Conservation (phyloP, 108 stramenopile genomes). For the Hondaea fermentalgiana region DNA sequence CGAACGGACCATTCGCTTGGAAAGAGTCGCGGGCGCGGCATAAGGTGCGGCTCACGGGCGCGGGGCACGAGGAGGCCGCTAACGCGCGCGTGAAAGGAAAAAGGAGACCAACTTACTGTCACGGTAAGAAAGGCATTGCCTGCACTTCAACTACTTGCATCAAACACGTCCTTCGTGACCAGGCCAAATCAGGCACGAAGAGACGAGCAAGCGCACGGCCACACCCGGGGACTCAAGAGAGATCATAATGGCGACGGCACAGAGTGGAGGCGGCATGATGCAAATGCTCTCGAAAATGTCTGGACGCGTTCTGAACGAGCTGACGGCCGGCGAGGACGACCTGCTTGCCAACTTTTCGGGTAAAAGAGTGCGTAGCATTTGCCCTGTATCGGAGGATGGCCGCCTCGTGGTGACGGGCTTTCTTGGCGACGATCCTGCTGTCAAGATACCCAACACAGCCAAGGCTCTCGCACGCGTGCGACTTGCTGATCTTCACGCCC, state of each 20-base stretch:
- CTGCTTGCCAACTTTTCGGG: background rate
- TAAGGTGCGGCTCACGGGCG: too few relatives aligned
- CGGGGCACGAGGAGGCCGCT: too few relatives aligned
- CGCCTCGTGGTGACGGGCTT: background rate
- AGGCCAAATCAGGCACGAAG: background rate
- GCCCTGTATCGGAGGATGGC: background rate
- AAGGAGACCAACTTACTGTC: too few relatives aligned
- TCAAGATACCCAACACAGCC: background rate
- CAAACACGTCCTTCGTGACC: too few relatives aligned
- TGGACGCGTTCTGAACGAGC: too few relatives aligned
- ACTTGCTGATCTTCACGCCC: background rate
- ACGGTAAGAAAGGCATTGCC: too few relatives aligned
- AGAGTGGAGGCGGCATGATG: too few relatives aligned
- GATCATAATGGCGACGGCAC: background rate
- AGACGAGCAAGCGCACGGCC: background rate
- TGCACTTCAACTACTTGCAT: too few relatives aligned
- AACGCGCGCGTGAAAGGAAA: too few relatives aligned
- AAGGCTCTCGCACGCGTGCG: background rate
- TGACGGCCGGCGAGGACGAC: background rate
- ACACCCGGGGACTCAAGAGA: background rate
- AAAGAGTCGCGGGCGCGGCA: too few relatives aligned
- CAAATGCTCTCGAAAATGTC: too few relatives aligned
- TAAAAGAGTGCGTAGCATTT: background rate
- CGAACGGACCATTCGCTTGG: too few relatives aligned
- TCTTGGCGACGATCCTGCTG: background rate